Evolutionary conservation across 192 early-diverging fungal genomes (phyloP).

Genomic region (Gamsiella multidivaricata): DNA sequence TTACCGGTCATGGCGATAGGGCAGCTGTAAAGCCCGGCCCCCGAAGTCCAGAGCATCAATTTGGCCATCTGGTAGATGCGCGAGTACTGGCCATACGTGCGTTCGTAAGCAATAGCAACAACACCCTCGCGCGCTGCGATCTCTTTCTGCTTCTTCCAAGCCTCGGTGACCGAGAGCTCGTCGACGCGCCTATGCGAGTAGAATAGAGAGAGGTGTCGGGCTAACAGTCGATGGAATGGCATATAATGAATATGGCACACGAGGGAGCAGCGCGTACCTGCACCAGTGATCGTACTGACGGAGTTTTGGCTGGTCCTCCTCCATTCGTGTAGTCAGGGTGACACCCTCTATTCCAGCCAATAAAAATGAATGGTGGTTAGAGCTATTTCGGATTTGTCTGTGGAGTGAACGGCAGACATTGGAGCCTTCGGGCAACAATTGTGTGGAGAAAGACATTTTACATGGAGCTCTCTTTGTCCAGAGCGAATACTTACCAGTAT

Average conservation of each 20-base stretch:
- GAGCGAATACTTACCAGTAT: conserved; percentile 18
- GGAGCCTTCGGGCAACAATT: no score
- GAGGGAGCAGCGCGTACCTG: no score
- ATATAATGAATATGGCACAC: no score
- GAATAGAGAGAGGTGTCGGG: no score
- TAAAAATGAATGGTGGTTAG: no score
- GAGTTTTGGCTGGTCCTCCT: conserved; percentile 70
- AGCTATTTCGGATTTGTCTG: no score
- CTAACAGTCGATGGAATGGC: no score
- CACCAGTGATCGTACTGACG: conserved; percentile 78
- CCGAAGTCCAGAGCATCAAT: conserved; percentile 65
- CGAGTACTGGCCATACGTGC: conserved; percentile 58
- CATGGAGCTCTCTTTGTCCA: no score
- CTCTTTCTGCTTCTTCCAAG: conserved; percentile 71
- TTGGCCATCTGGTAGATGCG: conserved; percentile 77
- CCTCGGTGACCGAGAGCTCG: conserved; percentile 65
- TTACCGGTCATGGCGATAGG: conserved; percentile 78
- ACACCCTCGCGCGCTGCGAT: conserved; percentile 73
- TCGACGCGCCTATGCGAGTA: conserved; percentile 62
- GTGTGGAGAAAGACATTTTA: conserved; percentile 12
- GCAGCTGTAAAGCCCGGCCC: conserved; percentile 67
- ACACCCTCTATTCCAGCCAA: conserved; percentile 55
- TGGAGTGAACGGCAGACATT: no score
- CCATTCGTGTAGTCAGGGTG: conserved; percentile 60
- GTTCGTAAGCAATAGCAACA: conserved; percentile 73